These are phyloP conservation scores for Mortierella sp. DNA, from an alignment of 371 early-diverging fungal species.

Conservation along the genomic window DNA sequence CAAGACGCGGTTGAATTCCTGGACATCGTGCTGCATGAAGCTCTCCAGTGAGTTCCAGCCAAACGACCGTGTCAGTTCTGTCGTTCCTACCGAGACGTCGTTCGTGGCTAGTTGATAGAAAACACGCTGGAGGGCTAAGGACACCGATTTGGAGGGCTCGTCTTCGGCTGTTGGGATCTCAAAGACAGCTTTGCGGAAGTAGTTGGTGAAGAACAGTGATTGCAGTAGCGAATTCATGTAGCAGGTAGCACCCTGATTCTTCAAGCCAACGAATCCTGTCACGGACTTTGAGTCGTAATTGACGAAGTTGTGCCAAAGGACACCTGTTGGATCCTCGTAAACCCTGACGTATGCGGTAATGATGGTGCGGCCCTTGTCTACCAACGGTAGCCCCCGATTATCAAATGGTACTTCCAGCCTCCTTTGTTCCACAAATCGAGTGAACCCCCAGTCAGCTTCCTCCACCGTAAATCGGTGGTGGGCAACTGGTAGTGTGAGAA, in stretches of 20 bases:
- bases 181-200: conserved; percentile 92
- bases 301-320: conserved; percentile 92
- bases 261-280: conserved; percentile 95
- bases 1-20: conserved; percentile 96
- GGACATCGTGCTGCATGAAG: conserved; percentile 98
- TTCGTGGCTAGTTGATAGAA: conserved; percentile 91
- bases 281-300: conserved; percentile 90
- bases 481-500: conserved; percentile 62
- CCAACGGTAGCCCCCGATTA: conserved; percentile 65
- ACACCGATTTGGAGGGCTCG: conserved; percentile 84
- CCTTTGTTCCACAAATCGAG: conserved; percentile 74
- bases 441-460: conserved; percentile 97
- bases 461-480: conserved; percentile 86
- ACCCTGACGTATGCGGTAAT: conserved; percentile 85
- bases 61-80: conserved; percentile 95
- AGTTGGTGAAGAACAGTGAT: conserved; percentile 95
- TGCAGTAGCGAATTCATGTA: conserved; percentile 99
- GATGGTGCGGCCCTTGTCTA: conserved; percentile 72
- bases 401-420: conserved; percentile 60
- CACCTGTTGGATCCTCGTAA: conserved; percentile 89
- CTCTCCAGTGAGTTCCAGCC: conserved; percentile 97
- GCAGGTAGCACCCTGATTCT: conserved; percentile 99
- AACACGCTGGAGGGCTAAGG: conserved; percentile 94
- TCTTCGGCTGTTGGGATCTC: conserved; percentile 92
- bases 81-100: conserved; percentile 82